Evolutionary conservation across 2,329 filamentous ascomycete genomes (phyloP).

Genomic region (Fusarium graminum): DNA sequence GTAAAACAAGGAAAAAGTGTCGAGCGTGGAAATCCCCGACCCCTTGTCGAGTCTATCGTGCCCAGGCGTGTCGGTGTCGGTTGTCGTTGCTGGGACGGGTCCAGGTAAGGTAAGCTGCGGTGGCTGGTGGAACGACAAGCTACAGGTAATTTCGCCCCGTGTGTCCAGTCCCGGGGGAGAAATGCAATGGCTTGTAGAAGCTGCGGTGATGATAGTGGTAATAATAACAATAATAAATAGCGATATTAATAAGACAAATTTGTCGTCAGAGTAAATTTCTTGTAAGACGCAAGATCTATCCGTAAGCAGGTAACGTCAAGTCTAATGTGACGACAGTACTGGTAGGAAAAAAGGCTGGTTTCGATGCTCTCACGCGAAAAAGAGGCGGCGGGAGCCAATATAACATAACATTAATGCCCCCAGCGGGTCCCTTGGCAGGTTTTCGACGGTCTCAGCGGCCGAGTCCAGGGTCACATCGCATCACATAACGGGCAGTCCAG

Average conservation of each 20-base stretch:
- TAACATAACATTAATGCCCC: constrained; percentile 28
- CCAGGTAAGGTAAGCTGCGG: constrained; percentile 10
- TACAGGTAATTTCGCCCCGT: constrained; percentile 41
- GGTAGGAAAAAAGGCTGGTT: constrained; percentile 32
- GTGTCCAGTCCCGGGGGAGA: constrained; percentile 25
- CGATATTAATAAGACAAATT: not conserved
- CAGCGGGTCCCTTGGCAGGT: constrained; percentile 36
- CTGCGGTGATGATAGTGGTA: not conserved
- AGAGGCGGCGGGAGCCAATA: constrained; percentile 43
- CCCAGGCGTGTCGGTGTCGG: constrained; percentile 12
- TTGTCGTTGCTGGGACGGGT: constrained; percentile 43
- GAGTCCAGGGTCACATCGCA: constrained; percentile 31
- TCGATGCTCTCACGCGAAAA: constrained; percentile 23
- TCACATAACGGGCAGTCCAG: not conserved
- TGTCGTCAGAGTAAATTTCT: not conserved
- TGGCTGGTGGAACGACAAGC: constrained; percentile 42
- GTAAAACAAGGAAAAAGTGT: constrained; percentile 29
- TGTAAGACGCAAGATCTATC: constrained; percentile 7
- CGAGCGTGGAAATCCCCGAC: constrained; percentile 31
- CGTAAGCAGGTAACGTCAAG: constrained; percentile 6
- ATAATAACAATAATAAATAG: not conserved
- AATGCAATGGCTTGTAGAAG: constrained; percentile 11
- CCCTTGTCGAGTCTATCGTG: constrained; percentile 35
- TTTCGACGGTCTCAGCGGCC: constrained; percentile 42
- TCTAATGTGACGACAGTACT: constrained; percentile 18